Base-by-base conservation (phyloP, 163 green algal species). In the Chlorella variabilis region DNA sequence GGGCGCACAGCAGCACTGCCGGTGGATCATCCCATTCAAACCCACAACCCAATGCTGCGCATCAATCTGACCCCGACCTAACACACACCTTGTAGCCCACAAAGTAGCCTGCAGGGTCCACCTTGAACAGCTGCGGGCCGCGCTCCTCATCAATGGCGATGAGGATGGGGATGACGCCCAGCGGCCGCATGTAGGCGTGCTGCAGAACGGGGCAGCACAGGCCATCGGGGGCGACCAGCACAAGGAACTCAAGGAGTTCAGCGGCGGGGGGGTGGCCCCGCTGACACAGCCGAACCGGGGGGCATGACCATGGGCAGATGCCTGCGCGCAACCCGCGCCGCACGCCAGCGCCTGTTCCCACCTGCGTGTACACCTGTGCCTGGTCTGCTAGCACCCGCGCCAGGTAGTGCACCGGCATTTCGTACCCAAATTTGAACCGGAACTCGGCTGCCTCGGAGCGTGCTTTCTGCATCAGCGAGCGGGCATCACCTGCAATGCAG, bases 341-440 rank as follows among this genome's bases (percentile, higher is more conserved):
- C n/a, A n/a, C n/a, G n/a, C n/a, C n/a, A n/a, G n/a, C n/a, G n/a
- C n/a, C n/a, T n/a, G n/a, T 8, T 23, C 62, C 18, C 45, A 94
- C 91, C 93, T 99, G 96, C 15, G 97, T 99, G 91, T 98, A 98
- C 41, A 99, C 97, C 85, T 99, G 97, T 25, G 95, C 93, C 84
- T 98, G 93, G 84, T 99, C 97, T 5, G 97, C 97, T 80, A 99
- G 86, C 71, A 94, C 84, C 62, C 94, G 93, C 1, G 97, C 95
- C 65, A 99, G 91, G 83, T 93, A 95, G 81, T 98, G 95, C 36
- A 98, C 94, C 2, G 97, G 95, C 38, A 98, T 94, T 75, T 99
- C 97, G 78, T 99, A 99, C 0, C 97, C 97, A 71, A 94, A 98
- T 80, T 97, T 98, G 91, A 95, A 96, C 0, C 93, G 87, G 87